Percentiles rank a stretch among this genome's conserved stretches.
Evolutionary conservation across 2,329 filamentous ascomycete genomes (phyloP).

Genomic region (Tolypocladium album): DNA sequence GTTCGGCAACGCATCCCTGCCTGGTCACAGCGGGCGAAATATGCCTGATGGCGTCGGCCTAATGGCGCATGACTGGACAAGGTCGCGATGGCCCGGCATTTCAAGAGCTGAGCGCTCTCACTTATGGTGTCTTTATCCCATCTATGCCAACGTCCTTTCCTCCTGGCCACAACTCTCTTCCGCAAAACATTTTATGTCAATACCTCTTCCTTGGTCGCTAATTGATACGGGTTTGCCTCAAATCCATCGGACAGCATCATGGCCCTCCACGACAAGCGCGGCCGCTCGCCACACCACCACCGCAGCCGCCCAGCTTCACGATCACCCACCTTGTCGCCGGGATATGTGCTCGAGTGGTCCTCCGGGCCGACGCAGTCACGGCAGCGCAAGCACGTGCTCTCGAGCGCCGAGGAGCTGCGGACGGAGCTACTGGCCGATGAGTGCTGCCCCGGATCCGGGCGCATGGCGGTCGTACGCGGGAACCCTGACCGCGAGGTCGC

Average conservation of each 20-base stretch:
- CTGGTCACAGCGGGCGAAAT: background rate
- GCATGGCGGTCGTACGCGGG: background rate
- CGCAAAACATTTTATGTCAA: background rate
- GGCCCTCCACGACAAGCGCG: background rate
- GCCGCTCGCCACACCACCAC: background rate
- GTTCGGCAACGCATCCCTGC: background rate
- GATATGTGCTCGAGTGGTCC: slow-evolving; percentile 8
- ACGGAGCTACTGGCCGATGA: slow-evolving; percentile 5
- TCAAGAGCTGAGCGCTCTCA: background rate
- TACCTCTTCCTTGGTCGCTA: background rate
- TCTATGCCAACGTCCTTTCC: background rate
- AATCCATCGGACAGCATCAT: background rate
- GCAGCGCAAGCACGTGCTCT: slow-evolving; percentile 4
- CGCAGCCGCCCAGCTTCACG: background rate
- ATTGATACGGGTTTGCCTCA: background rate
- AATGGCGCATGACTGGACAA: background rate
- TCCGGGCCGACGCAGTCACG: slow-evolving; percentile 1
- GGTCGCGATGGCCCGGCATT: background rate
- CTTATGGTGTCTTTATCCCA: background rate
- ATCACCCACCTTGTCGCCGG: slow-evolving; percentile 1
- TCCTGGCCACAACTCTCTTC: background rate
- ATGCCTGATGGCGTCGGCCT: background rate
- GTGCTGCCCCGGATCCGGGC: background rate
- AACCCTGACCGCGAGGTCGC: background rate
- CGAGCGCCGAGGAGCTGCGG: slow-evolving; percentile 4